Percentiles rank a stretch among this genome's conserved stretches.
Evolutionary conservation across 768 basidiomycete species (phyloP).

Genomic region (Boletus huronensis): DNA sequence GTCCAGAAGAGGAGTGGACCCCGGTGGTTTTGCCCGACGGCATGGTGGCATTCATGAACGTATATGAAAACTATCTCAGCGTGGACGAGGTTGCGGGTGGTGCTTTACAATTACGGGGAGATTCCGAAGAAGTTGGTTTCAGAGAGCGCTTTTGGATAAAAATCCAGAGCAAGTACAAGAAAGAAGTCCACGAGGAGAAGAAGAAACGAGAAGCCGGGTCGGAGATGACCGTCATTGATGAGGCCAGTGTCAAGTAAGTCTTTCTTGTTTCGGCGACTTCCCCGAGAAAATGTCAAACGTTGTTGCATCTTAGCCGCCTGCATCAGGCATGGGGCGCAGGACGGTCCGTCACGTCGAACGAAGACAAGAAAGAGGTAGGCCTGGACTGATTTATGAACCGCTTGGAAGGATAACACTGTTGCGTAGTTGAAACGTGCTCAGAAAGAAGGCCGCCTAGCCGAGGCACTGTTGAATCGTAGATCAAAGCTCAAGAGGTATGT

Average conservation of each 20-base stretch:
- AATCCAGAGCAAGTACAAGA: constrained; percentile 86
- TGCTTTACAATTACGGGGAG: constrained; percentile 69
- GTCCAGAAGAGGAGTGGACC: constrained; percentile 93
- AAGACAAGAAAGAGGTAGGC: constrained; percentile 71
- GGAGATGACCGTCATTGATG: constrained; percentile 58
- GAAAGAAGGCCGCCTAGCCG: constrained; percentile 77
- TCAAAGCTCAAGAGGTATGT: constrained; percentile 78
- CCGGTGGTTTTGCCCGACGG: constrained; percentile 78
- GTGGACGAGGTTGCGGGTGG: constrained; percentile 89
- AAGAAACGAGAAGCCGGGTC: constrained; percentile 60
- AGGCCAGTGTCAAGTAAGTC: constrained; percentile 69
- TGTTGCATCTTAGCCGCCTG: constrained; percentile 46
- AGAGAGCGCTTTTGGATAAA: constrained; percentile 85
- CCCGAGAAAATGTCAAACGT: neutral
- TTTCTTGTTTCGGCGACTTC: constrained; percentile 2
- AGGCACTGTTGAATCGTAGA: constrained; percentile 74
- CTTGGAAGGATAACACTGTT: constrained; percentile 4
- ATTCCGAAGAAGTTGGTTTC: constrained; percentile 84
- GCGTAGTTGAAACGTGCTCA: constrained; percentile 72
- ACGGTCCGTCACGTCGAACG: constrained; percentile 60
- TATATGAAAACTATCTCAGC: constrained; percentile 84
- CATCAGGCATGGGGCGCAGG: constrained; percentile 88
- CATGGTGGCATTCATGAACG: constrained; percentile 84
- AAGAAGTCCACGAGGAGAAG: constrained; percentile 75
- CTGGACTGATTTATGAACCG: neutral